Base-by-base conservation (phyloP, 2,329 filamentous ascomycete species). In the Pseudogymnoascus sp. region DNA sequence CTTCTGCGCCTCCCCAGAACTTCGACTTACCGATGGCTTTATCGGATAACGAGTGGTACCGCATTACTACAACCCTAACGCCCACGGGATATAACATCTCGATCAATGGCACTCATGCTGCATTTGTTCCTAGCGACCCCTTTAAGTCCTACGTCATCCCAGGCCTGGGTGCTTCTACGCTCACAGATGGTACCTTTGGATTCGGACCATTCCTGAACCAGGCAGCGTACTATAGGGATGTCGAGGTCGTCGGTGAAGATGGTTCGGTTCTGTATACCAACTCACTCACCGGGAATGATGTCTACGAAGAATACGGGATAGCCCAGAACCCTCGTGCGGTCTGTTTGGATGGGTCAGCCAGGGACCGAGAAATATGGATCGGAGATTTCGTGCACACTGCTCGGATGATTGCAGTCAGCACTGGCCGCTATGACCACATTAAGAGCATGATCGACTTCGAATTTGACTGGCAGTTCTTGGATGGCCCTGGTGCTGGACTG, bases 121-220 rank as follows among this genome's bases (percentile, higher is more conserved):
- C 51, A 17, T 42, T 44, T 35, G 39, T 65, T 42, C 29, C 21
- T 10, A 29, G 61, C 25, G 21, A 58, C 67, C 41, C 62, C 66
- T 62, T 60, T 65, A 42, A 66, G 62, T 1, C 59, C 63, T 3
- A 48, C 59, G 1, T 55, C 29, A 17, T 65, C 25, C 25, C 44
- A 9, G 63, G 62, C 13, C 63, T 59, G 7, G 61, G 61, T 13
- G 41, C 60, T 12, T 48, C 65, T 29, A 64, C 65, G 27, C 58
- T 60, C 8, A 66, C 68, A n/a, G 48, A 36, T n/a, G 74, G 74
- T 8, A 70, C 71, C 1, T 78, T 74, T 63, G 76, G 75, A 0
- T 77, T 79, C 55, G 76, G 77, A 0, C 72, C 72, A 0, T 78
- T 70, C 65, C 71, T 77, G 59, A 76, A 78, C 55, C 75, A 78